A percentile compares a stretch with the other conserved stretches of the same genome.
Evolutionary conservation across 2,329 filamentous ascomycete species (phyloP).

Genomic region (Bisporella sp.): DNA sequence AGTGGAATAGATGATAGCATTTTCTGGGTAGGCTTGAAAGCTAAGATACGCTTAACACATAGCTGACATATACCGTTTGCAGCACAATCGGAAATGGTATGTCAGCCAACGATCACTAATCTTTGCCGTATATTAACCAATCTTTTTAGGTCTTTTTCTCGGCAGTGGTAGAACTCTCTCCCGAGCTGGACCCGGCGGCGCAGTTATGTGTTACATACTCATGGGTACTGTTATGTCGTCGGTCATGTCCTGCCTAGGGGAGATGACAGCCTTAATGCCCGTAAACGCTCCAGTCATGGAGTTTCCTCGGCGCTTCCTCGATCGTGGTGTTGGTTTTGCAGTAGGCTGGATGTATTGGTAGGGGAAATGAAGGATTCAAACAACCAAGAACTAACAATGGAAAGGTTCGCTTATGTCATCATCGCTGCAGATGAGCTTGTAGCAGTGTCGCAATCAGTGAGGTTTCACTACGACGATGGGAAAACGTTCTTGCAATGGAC

Average conservation of each 20-base stretch:
- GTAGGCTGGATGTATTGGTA: conserved; percentile 35
- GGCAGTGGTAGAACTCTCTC: conserved; percentile 33
- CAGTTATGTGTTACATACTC: conserved; percentile 33
- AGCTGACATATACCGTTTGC: background rate
- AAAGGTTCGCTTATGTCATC: conserved; percentile 32
- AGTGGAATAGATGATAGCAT: conserved; percentile 34
- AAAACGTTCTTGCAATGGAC: conserved; percentile 27
- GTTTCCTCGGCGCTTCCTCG: conserved; percentile 31
- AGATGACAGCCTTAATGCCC: conserved; percentile 34
- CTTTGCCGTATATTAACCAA: background rate
- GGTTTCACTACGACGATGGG: conserved; percentile 32
- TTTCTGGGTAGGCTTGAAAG: conserved; percentile 30
- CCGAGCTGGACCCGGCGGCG: conserved; percentile 34
- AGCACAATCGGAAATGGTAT: conserved; percentile 35
- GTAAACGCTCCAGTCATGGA: conserved; percentile 34
- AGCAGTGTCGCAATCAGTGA: conserved; percentile 29
- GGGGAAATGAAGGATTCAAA: conserved; percentile 1
- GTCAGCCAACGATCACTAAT: background rate
- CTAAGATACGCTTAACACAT: background rate
- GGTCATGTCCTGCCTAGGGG: conserved; percentile 35
- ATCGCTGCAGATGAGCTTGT: conserved; percentile 31
- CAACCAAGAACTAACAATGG: background rate
- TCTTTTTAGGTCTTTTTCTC: conserved; percentile 30
- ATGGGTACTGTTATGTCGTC: conserved; percentile 37
- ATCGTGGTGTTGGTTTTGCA: conserved; percentile 31